Conservation (phyloP, 441 rosid genomes). For the Eutrema salsugineum region DNA sequence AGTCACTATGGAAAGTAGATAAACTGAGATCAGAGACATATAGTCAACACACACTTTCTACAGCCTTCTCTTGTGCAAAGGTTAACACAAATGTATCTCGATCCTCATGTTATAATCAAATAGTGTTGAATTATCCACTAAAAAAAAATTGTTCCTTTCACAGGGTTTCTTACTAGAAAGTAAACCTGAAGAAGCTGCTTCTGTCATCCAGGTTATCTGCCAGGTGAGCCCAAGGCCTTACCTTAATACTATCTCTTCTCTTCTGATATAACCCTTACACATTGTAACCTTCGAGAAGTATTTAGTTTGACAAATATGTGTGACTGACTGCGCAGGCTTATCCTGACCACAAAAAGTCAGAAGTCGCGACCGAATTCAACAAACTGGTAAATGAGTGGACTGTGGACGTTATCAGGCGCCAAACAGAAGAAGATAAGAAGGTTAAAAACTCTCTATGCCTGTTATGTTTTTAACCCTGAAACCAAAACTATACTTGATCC, state of each 20-base stretch:
- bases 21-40: conserved; percentile 61
- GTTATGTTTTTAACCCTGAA: background rate
- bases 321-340: conserved; percentile 35
- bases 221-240: conserved; percentile 43
- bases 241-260: background rate
- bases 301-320: background rate
- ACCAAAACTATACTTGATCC: background rate
- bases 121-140: background rate
- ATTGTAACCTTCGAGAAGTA: background rate
- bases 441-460: conserved; percentile 18
- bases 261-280: background rate
- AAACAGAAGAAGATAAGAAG: conserved; percentile 52
- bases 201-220: conserved; percentile 50
- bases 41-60: conserved; percentile 50
- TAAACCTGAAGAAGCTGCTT: conserved; percentile 70
- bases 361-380: conserved; percentile 46
- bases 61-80: conserved; percentile 77
- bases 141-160: background rate
- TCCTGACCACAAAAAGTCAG: conserved; percentile 43
- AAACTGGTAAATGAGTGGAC: conserved; percentile 72
- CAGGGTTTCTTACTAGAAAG: conserved; percentile 70
- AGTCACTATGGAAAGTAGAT: conserved; percentile 63
- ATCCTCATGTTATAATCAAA: background rate
- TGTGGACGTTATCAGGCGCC: conserved; percentile 44
- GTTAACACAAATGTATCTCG: conserved; percentile 31